Evolutionary conservation across 2,329 filamentous ascomycete genomes (phyloP).

Genomic region (Paecilomyces formosus): DNA sequence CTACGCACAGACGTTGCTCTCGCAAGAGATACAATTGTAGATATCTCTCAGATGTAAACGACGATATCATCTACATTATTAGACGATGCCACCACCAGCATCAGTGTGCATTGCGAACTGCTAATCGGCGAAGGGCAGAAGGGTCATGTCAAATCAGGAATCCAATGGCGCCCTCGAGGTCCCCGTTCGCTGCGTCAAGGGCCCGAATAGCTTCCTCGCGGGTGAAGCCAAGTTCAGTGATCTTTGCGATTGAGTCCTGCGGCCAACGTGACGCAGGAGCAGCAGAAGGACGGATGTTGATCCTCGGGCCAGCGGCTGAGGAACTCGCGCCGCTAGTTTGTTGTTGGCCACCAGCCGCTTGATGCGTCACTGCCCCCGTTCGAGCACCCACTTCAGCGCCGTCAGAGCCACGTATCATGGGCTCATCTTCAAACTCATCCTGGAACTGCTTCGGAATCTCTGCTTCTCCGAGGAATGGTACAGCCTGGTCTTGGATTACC

Average conservation of each 20-base stretch:
- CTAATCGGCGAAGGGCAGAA: not conserved
- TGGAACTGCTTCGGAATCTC: conserved; percentile 80
- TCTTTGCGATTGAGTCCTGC: conserved; percentile 63
- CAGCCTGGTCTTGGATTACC: conserved; percentile 79
- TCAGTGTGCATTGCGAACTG: not conserved
- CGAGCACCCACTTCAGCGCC: conserved; percentile 83
- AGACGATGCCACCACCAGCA: not conserved
- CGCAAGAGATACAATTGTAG: not conserved
- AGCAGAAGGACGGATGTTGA: conserved; percentile 19
- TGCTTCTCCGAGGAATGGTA: conserved; percentile 83
- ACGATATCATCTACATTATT: not conserved
- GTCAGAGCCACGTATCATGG: conserved; percentile 73
- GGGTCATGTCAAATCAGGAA: conserved; percentile 52
- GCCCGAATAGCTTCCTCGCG: conserved; percentile 70
- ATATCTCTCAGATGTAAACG: not conserved
- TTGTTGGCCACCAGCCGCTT: conserved; percentile 16
- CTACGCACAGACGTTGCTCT: not conserved
- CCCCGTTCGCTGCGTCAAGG: conserved; percentile 72
- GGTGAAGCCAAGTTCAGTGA: conserved; percentile 71
- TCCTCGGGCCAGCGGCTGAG: conserved; percentile 13
- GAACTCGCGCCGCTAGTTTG: conserved; percentile 7
- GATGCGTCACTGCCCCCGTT: conserved; percentile 58
- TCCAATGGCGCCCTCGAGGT: conserved; percentile 81
- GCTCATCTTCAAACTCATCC: conserved; percentile 70
- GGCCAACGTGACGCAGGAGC: conserved; percentile 35